Conservation (phyloP, 139 green algal genomes). For the Chlorella sp. region DNA sequence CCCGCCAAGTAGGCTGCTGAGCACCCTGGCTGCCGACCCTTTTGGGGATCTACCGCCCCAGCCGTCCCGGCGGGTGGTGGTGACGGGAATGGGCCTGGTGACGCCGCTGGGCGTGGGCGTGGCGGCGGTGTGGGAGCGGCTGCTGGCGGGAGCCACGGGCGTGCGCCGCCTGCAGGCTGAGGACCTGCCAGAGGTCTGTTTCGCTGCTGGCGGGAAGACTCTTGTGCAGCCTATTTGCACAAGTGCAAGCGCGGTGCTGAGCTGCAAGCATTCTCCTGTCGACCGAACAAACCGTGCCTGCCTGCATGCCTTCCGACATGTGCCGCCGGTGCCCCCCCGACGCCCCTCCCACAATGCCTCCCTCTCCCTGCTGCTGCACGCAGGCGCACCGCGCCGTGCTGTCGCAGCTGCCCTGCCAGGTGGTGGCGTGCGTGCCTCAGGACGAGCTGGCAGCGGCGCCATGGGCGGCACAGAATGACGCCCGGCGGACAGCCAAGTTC, state of each 20-base stretch:
- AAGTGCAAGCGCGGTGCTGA: background rate
- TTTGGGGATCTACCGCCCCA: conserved; percentile 32
- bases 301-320: background rate
- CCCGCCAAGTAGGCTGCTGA: background rate
- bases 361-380: background rate
- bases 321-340: no score
- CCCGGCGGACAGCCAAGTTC: conserved; percentile 52
- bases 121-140: conserved; percentile 65
- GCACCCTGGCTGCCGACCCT: conserved; percentile 20
- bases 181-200: conserved; percentile 77
- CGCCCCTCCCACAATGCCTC: background rate
- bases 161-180: conserved; percentile 63
- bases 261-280: background rate
- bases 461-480: conserved; percentile 21
- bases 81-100: conserved; percentile 90
- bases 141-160: conserved; percentile 73
- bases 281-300: no score
- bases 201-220: background rate
- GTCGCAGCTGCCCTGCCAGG: conserved; percentile 63
- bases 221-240: background rate
- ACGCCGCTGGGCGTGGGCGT: conserved; percentile 84
- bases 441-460: conserved; percentile 45
- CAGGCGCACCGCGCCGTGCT: conserved; percentile 46
- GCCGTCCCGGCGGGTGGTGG: conserved; percentile 72
- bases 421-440: conserved; percentile 66